Conservation (phyloP, 257 asterid species). For the Ballota nigra region DNA sequence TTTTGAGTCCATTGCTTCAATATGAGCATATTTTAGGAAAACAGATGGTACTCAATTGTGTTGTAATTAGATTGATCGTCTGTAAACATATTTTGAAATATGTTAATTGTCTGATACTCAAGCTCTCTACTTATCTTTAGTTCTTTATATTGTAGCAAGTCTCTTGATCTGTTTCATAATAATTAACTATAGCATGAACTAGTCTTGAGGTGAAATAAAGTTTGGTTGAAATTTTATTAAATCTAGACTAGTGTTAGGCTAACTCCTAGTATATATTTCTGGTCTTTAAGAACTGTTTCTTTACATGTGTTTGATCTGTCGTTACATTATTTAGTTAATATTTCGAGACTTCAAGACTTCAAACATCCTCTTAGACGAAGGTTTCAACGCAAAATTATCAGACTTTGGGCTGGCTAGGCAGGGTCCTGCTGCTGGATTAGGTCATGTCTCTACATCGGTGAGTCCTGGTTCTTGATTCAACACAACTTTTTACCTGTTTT, state of each 20-base stretch:
- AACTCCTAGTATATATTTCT: not conserved
- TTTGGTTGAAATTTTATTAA: not conserved
- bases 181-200: not conserved
- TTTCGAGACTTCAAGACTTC: conserved; percentile 94
- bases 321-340: conserved; percentile 54
- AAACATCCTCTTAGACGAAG: conserved; percentile 79
- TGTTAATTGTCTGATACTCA: not conserved
- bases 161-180: not conserved
- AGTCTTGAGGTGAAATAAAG: not conserved
- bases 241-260: not conserved
- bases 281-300: not conserved
- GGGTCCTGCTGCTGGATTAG: conserved; percentile 80
- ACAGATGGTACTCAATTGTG: not conserved
- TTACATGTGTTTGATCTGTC: conserved; percentile 7
- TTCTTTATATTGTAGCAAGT: not conserved
- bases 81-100: not conserved
- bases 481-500: not conserved
- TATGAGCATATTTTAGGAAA: not conserved
- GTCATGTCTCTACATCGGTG: conserved; percentile 82
- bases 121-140: not conserved
- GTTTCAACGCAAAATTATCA: conserved; percentile 82
- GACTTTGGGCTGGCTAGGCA: conserved; percentile 95
- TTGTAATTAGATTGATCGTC: not conserved
- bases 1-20: not conserved
- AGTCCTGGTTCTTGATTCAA: conserved; percentile 32